Evolutionary conservation across 805 yeast species (phyloP), one percentile per base, ranked within the genome.

Genomic region (Candida taoyuanica): DNA sequence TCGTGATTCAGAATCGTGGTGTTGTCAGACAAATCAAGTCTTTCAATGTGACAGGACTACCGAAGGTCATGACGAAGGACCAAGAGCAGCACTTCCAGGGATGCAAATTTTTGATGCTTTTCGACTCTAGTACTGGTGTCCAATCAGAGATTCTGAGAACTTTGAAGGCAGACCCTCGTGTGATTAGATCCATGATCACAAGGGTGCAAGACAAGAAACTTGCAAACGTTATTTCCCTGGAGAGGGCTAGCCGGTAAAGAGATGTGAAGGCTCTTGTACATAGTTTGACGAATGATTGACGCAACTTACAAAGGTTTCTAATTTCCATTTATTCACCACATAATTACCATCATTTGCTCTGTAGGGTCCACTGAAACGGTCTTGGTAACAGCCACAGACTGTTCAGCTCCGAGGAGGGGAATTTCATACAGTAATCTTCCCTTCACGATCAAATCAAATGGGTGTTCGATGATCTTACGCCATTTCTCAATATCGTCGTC

Each of bases 41-140:
- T 46, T 64, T 89, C 59, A 97, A 96, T 1, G 74, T 79, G 29
- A 76, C 76, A 45, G 78, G 79, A 19, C 70, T 93, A 39, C 96
- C 98, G 15, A 82, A 78, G 47, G 74, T 91, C 44, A 73, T 85
- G 64, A 77, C 80, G 48, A 85, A 85, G 56, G 87, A 87, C 55
- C 94, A 88, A 55, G 95, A 89, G 57, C 73, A 78, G 44, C 95
- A 89, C 62, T 86, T 86, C 58, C 89, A 86, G 58, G 98, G 97
- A 3, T 81, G 83, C 42, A 89, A 86, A 52, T 91, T 93, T 54
- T 62, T 84, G 42, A 77, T 91, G 79, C 69, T 85, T 16, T 93
- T 91, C 58, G 98, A 93, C 59, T 73, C 88, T 1, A 81, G 93
- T 31, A 73, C 91, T 13, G 78, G 82, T 26, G 97, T 86, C 7